Conservation (phyloP, 805 yeast genomes). For the Wickerhamiella vanderwaltii region DNA sequence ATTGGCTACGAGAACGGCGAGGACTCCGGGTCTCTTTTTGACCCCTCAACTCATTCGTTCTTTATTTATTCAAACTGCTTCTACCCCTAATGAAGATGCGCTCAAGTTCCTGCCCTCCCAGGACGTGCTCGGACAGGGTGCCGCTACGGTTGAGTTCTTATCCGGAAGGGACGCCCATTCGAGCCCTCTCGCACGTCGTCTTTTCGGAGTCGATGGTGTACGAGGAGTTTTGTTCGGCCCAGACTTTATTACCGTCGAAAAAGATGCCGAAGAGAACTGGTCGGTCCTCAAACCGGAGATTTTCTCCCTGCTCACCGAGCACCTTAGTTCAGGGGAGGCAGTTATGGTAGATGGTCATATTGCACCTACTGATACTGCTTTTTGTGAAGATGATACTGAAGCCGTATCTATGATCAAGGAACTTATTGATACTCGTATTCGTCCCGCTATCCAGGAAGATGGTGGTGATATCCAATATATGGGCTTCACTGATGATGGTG, state of each 20-base stretch:
- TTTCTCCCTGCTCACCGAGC: conserved; percentile 37
- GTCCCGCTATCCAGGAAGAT: conserved; percentile 97
- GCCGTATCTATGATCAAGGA: conserved; percentile 83
- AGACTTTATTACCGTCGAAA: conserved; percentile 74
- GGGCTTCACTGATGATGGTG: conserved; percentile 79
- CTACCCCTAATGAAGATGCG: conserved; percentile 80
- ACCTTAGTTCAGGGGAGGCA: conserved; percentile 37
- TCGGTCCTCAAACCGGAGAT: conserved; percentile 57
- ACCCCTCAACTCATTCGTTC: conserved; percentile 2
- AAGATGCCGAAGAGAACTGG: conserved; percentile 50
- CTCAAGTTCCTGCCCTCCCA: conserved; percentile 70
- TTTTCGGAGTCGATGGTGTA: conserved; percentile 67
- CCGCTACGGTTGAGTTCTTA: conserved; percentile 54
- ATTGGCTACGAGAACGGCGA: conserved; percentile 1
- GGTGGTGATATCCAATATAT: conserved; percentile 93
- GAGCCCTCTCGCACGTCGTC: conserved; percentile 65
- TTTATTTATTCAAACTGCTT: conserved; percentile 56
- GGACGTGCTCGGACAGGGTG: conserved; percentile 48
- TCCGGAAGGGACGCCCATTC: conserved; percentile 62
- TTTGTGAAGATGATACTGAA: conserved; percentile 61
- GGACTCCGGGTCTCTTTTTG: background rate
- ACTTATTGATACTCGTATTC: conserved; percentile 80
- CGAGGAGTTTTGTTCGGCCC: conserved; percentile 67
- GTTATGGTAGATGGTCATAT: conserved; percentile 34
- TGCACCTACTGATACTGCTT: conserved; percentile 32